Evolutionary conservation across 305 asterid genomes (phyloP), one percentile per base, ranked within the genome.

Genomic region (Salvia sclarea): DNA sequence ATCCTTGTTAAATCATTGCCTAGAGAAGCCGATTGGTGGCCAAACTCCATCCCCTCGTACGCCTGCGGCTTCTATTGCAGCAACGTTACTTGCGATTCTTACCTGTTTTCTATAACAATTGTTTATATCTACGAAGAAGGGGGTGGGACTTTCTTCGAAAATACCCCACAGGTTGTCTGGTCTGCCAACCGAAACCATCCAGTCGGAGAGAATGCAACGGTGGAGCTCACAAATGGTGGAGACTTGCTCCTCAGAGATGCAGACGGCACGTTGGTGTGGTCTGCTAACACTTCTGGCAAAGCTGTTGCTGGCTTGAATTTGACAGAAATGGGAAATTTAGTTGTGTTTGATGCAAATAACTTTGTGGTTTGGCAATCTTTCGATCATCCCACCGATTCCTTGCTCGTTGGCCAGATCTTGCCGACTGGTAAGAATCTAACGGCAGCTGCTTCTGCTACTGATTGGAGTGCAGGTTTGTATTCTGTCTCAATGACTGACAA

Each of bases 101-200:
- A 25, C 30, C 30, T 25, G 30, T 25, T 25, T 25, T 25, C 30
- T 25, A 25, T 25, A 25, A 1, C 30, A 25, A 25, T 25, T 1
- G 30, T 25, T 25, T 4, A 25, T 25, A 25, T 25, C 30, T 25
- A 25, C 4, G 30, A 25, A 2, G 30, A 25, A 25, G 4, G 4
- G 2, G 30, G 30, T 2, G 4, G 3, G 2, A 4, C 4, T 25
- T 25, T 25, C 30, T 4, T 37, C 43, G 9, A 37, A 6, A 81
- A 77, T 4, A 72, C 75, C 72, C 83, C 84, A 1, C 85, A 66
- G 59, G 77, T 82, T 48, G 82, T 81, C 5, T 83, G 88, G 91
- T 82, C 86, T 31, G 85, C 88, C 16, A 85, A 85, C 64, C 41
- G 81, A 30, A 62, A 79, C 53, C 44, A 64, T 13, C 85, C 83